A percentile compares a stretch with the other conserved stretches of the same genome.
These are phyloP conservation scores for Ophiostoma ulmi DNA, from an alignment of 2,329 filamentous ascomycete genomes.

Conservation along the genomic window DNA sequence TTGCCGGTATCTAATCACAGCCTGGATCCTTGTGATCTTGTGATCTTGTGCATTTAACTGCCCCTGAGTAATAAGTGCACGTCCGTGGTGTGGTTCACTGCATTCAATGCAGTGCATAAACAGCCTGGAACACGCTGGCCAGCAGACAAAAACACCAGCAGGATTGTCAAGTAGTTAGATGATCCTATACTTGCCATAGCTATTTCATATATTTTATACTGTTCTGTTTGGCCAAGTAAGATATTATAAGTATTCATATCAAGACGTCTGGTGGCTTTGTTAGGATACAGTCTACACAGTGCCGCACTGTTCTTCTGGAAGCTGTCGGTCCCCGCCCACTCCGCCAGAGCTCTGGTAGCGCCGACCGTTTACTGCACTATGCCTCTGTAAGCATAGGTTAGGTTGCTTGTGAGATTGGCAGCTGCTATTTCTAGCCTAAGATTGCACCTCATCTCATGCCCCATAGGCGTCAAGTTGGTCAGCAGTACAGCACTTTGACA, in stretches of 20 bases:
- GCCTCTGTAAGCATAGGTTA: too few species aligned
- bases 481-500: too few species aligned
- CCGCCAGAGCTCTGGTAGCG: background rate
- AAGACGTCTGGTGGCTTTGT: too few species aligned
- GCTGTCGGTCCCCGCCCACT: background rate
- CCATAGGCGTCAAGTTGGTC: background rate
- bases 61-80: background rate
- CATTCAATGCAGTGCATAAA: background rate
- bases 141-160: background rate
- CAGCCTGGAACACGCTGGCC: background rate
- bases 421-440: background rate
- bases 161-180: too few species aligned
- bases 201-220: too few species aligned
- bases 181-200: too few species aligned
- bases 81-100: background rate
- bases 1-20: too few species aligned
- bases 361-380: background rate
- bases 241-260: too few species aligned
- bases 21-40: too few species aligned
- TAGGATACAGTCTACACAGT: background rate
- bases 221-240: too few species aligned
- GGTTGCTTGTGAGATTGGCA: background rate
- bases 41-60: too few species aligned
- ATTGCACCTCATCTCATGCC: background rate
- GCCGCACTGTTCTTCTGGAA: background rate